Conservation (phyloP, 441 rosid species). For the Aquilaria agallochum region DNA sequence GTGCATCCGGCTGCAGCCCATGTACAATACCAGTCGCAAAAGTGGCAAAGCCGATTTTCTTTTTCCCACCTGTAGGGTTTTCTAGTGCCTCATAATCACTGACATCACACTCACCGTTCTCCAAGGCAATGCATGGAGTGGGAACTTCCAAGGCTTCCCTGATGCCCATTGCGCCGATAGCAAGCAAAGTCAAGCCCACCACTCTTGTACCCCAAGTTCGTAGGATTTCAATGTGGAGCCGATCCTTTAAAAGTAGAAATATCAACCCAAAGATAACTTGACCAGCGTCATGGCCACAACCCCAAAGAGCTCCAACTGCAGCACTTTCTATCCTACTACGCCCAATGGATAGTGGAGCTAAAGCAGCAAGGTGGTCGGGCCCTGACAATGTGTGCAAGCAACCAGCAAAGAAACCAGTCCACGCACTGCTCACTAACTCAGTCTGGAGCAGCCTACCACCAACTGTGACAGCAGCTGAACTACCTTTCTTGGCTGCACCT, state of each 20-base stretch:
- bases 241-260: conserved; percentile 67
- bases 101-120: conserved; percentile 60
- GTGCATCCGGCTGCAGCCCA: conserved; percentile 82
- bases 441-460: conserved; percentile 38
- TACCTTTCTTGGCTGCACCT: conserved; percentile 48
- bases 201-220: conserved; percentile 84
- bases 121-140: conserved; percentile 58
- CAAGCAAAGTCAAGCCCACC: conserved; percentile 69
- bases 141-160: conserved; percentile 69
- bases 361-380: conserved; percentile 88
- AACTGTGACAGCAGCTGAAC: conserved; percentile 41
- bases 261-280: conserved; percentile 78
- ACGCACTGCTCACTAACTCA: conserved; percentile 65
- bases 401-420: conserved; percentile 97
- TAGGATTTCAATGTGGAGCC: conserved; percentile 67
- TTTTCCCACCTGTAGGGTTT: conserved; percentile 41
- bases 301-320: conserved; percentile 89
- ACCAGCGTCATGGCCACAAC: conserved; percentile 90
- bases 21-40: conserved; percentile 85
- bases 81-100: conserved; percentile 39
- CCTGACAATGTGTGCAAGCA: conserved; percentile 89
- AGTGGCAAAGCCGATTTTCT: conserved; percentile 83
- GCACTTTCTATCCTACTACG: conserved; percentile 76
- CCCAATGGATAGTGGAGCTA: conserved; percentile 92
- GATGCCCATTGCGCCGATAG: conserved; percentile 83